Evolutionary conservation across 1,284 basidiomycete genomes (phyloP).

Genomic region (Athelia sp.): DNA sequence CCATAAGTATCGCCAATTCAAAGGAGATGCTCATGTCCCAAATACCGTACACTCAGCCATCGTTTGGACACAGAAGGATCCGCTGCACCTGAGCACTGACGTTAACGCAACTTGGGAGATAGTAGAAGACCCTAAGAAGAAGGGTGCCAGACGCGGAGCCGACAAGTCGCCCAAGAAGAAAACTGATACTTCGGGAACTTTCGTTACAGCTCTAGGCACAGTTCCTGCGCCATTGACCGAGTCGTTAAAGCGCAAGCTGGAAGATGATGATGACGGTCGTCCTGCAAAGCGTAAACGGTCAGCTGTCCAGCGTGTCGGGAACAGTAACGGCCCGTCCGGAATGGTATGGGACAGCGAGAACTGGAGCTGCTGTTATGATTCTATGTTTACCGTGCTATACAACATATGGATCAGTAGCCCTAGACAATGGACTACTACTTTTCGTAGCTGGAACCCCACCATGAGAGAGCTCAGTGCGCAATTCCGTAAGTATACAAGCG

Average conservation of each 20-base stretch:
- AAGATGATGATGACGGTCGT: background rate
- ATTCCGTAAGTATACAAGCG: background rate
- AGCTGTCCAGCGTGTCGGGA: background rate
- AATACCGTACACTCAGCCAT: conserved; percentile 12
- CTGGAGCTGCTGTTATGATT: background rate
- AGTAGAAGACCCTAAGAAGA: background rate
- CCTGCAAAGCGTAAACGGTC: background rate
- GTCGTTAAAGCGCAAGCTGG: no score
- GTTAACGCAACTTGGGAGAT: background rate
- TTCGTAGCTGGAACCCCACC: background rate
- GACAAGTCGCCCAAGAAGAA: no score
- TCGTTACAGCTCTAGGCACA: background rate
- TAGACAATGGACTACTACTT: background rate
- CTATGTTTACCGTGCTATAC: background rate
- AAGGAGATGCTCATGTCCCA: conserved; percentile 11
- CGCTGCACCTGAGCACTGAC: background rate
- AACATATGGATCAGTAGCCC: background rate
- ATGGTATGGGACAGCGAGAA: background rate
- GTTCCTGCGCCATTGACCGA: background rate
- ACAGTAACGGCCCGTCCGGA: background rate
- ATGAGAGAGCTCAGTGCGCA: background rate
- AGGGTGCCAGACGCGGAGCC: background rate
- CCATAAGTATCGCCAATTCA: conserved; percentile 9
- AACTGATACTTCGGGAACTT: background rate
- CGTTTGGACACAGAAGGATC: conserved; percentile 6